Conservation (phyloP, 2,329 filamentous ascomycete genomes). For the Mycosphaerella arachidis region DNA sequence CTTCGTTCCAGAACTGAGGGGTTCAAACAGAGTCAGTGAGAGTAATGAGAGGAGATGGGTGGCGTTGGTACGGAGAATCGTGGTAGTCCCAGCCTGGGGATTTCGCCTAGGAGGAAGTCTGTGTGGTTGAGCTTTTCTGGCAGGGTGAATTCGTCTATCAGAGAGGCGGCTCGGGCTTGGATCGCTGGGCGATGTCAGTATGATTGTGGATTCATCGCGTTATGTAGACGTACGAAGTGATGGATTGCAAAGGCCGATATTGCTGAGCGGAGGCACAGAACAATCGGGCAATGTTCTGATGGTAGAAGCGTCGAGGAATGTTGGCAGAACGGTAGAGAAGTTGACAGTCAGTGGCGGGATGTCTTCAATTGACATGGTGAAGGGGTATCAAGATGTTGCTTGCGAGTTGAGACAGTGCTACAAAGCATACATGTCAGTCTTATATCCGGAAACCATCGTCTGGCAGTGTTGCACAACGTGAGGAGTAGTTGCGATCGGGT, state of each 20-base stretch:
- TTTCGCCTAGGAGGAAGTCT: neutral
- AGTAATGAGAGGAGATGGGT: too few species aligned
- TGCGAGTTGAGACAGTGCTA: too few species aligned
- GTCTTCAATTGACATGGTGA: neutral
- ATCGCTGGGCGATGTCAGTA: neutral
- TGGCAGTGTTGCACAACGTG: neutral
- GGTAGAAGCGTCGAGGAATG: neutral
- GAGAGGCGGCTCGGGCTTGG: neutral
- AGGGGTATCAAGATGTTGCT: neutral
- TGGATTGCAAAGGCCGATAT: neutral
- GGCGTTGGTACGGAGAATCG: neutral
- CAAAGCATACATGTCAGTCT: too few species aligned
- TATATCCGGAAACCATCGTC: neutral
- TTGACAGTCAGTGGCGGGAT: neutral
- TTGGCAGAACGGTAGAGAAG: neutral
- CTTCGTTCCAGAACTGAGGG: neutral
- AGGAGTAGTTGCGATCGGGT: neutral
- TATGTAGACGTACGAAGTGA: neutral
- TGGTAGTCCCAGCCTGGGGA: neutral
- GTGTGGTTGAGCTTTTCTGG: neutral
- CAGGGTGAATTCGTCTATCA: neutral
- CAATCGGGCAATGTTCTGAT: neutral
- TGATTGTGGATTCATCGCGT: neutral
- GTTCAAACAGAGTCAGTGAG: too few species aligned
- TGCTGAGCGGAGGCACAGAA: neutral